A percentile compares a stretch with the other conserved stretches of the same genome.
These are phyloP conservation scores for Onygenales sp. DNA, from an alignment of 2,329 filamentous ascomycete species.

Conservation along the genomic window DNA sequence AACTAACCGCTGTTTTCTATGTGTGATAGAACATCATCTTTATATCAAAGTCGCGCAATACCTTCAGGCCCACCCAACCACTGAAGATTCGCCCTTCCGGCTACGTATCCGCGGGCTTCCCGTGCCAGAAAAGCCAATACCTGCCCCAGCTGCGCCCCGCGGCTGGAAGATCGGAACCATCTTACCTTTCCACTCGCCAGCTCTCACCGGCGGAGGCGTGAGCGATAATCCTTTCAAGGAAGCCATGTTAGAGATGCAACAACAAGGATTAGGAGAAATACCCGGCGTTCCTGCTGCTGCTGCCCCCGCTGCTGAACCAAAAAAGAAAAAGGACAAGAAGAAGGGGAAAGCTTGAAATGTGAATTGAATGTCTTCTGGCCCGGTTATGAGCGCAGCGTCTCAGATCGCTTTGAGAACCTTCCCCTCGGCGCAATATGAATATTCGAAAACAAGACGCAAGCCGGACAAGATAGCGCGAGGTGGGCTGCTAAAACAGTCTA, in stretches of 20 bases:
- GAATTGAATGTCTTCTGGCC: not conserved
- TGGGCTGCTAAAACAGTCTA: no score
- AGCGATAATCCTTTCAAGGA: constrained; percentile 92
- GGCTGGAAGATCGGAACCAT: constrained; percentile 87
- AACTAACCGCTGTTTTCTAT: constrained; percentile 1
- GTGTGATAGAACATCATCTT: constrained; percentile 63
- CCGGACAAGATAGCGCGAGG: no score
- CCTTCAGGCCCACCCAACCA: constrained; percentile 68
- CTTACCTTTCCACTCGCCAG: constrained; percentile 77
- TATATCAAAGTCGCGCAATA: constrained; percentile 71
- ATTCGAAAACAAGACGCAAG: no score
- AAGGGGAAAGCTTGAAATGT: constrained; percentile 32
- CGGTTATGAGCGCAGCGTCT: not conserved
- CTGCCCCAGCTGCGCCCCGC: constrained; percentile 64
- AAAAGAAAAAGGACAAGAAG: constrained; percentile 43
- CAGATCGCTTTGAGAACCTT: no score
- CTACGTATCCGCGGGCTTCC: constrained; percentile 66
- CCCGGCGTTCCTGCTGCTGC: constrained; percentile 44
- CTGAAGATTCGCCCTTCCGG: constrained; percentile 58
- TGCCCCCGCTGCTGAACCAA: constrained; percentile 20
- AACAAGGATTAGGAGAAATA: constrained; percentile 32
- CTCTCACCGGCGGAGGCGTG: constrained; percentile 84
- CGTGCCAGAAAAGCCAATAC: constrained; percentile 57
- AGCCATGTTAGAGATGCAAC: constrained; percentile 89
- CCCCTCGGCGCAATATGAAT: no score